These are phyloP conservation scores for Lentinula sp. DNA, from an alignment of 768 basidiomycete species.

Conservation along the genomic window DNA sequence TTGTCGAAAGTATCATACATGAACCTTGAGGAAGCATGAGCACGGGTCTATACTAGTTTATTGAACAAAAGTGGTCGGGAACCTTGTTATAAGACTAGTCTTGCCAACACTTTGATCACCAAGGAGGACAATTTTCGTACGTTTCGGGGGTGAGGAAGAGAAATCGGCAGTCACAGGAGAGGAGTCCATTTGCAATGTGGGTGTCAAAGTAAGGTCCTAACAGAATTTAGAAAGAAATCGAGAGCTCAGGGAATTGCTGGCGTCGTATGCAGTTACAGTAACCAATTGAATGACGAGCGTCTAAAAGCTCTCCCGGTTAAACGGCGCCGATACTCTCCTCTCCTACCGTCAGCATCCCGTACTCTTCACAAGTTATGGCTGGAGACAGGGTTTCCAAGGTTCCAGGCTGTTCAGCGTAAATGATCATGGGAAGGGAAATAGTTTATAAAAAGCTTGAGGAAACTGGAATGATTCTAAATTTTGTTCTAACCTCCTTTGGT, in stretches of 20 bases:
- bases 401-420: too few relatives aligned
- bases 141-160: conserved; percentile 84
- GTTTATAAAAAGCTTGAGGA: too few relatives aligned
- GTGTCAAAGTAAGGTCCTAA: background rate
- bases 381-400: too few relatives aligned
- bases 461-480: too few relatives aligned
- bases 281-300: background rate
- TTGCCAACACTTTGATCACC: conserved; percentile 99
- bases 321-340: too few relatives aligned
- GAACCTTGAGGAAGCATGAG: conserved; percentile 43
- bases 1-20: conserved; percentile 99
- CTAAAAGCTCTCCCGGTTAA: background rate
- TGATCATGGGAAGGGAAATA: too few relatives aligned
- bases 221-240: background rate
- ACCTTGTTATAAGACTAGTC: conserved; percentile 97
- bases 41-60: background rate
- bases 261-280: background rate
- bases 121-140: conserved; percentile 93
- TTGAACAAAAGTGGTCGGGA: conserved; percentile 17
- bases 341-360: too few relatives aligned
- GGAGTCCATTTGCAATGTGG: conserved; percentile 33
- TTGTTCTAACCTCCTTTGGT: too few relatives aligned
- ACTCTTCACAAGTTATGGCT: too few relatives aligned
- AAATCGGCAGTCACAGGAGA: conserved; percentile 75
- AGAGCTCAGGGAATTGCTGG: background rate